These are phyloP conservation scores for Lactarius trivialis DNA, from an alignment of 768 basidiomycete species.

Conservation along the genomic window DNA sequence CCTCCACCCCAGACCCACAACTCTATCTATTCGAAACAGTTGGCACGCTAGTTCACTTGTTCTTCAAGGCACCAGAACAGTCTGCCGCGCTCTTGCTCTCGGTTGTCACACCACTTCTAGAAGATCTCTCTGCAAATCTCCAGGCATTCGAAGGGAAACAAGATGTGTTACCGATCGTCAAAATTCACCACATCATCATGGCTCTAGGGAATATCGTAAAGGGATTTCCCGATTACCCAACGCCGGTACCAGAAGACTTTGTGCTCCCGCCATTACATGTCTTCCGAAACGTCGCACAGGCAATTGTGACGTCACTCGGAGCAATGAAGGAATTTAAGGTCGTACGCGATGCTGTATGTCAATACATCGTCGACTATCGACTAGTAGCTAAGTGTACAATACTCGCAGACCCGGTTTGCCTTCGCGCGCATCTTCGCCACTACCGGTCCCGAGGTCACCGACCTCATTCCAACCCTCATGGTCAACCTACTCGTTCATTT, in stretches of 20 bases:
- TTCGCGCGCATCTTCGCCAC: slow-evolving; percentile 91
- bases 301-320: slow-evolving; percentile 80
- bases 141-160: slow-evolving; percentile 49
- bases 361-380: neutral
- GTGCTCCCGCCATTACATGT: slow-evolving; percentile 66
- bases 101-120: slow-evolving; percentile 75
- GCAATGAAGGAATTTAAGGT: slow-evolving; percentile 82
- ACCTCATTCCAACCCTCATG: slow-evolving; percentile 86
- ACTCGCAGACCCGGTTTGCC: slow-evolving; percentile 74
- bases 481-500: slow-evolving; percentile 85
- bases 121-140: slow-evolving; percentile 56
- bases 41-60: slow-evolving; percentile 76
- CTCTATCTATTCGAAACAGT: slow-evolving; percentile 91
- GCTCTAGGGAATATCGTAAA: slow-evolving; percentile 92
- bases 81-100: slow-evolving; percentile 66
- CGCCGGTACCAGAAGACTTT: slow-evolving; percentile 57
- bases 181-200: slow-evolving; percentile 89
- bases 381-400: slow-evolving; percentile 1
- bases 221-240: slow-evolving; percentile 91
- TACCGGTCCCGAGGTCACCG: slow-evolving; percentile 78
- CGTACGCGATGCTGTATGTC: slow-evolving; percentile 84
- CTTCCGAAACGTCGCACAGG: slow-evolving; percentile 81
- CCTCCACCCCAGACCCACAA: slow-evolving; percentile 78
- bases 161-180: slow-evolving; percentile 74
- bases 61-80: slow-evolving; percentile 58